These are phyloP conservation scores for Forsythia suspensa DNA, from an alignment of 257 asterid species.

Conservation along the genomic window DNA sequence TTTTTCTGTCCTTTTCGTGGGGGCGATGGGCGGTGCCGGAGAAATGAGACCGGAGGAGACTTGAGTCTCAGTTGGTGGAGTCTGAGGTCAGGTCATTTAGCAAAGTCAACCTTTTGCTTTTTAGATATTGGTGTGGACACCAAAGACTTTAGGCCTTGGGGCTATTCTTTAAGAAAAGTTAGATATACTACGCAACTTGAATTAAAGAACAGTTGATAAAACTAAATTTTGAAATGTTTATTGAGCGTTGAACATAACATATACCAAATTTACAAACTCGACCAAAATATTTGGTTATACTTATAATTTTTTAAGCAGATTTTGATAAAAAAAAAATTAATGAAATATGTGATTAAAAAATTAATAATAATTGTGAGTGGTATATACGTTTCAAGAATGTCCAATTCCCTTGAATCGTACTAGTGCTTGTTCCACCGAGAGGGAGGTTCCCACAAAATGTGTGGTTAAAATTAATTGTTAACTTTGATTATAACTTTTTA, in stretches of 20 bases:
- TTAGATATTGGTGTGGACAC: slow-evolving; percentile 25
- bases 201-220: background rate
- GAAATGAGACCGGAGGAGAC: background rate
- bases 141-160: slow-evolving; percentile 25
- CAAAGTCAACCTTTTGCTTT: slow-evolving; percentile 16
- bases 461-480: too few species aligned
- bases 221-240: background rate
- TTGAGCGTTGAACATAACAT: background rate
- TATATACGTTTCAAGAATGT: too few species aligned
- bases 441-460: too few species aligned
- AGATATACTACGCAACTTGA: background rate
- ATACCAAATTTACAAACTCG: background rate
- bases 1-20: background rate
- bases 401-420: too few species aligned
- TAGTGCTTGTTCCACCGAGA: too few species aligned
- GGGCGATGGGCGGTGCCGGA: background rate
- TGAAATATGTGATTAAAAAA: too few species aligned
- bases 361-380: too few species aligned
- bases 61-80: slow-evolving; percentile 6
- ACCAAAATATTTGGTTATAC: too few species aligned
- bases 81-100: background rate
- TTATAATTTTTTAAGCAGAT: too few species aligned
- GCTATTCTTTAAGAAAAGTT: background rate
- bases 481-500: too few species aligned
- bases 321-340: too few species aligned